These are phyloP conservation scores for Kregervanrija delftensis DNA, from an alignment of 805 yeast genomes.

Conservation along the genomic window DNA sequence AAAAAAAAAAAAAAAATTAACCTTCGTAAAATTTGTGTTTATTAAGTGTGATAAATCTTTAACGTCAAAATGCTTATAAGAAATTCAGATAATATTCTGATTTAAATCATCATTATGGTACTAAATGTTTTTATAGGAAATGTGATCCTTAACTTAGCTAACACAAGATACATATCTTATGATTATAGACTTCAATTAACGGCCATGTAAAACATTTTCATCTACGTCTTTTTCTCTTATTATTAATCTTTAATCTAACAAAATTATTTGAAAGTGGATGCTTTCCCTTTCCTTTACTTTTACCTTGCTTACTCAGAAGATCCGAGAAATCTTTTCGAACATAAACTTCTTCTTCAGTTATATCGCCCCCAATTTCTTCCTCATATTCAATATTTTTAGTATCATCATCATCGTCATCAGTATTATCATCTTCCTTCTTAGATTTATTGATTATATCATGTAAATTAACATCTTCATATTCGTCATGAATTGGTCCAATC, in stretches of 20 bases:
- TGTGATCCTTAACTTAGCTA: too few relatives aligned
- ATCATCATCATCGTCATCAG: conserved; percentile 9
- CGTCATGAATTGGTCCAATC: conserved; percentile 21
- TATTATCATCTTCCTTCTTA: conserved; percentile 16
- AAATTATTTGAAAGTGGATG: conserved; percentile 29
- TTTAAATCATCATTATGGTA: too few relatives aligned
- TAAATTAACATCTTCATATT: conserved; percentile 32
- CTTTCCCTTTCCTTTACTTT: conserved; percentile 17
- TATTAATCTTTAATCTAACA: conserved; percentile 28
- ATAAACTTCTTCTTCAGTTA: conserved; percentile 14
- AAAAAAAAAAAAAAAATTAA: background rate
- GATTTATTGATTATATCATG: conserved; percentile 33
- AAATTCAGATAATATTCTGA: too few relatives aligned
- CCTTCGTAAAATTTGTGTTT: too few relatives aligned
- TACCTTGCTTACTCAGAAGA: conserved; percentile 5
- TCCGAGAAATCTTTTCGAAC: conserved; percentile 14
- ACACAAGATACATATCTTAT: background rate
- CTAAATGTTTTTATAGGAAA: too few relatives aligned
- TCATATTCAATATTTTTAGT: conserved; percentile 11
- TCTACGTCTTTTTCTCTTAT: conserved; percentile 20
- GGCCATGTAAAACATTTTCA: conserved; percentile 1
- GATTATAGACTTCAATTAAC: background rate
- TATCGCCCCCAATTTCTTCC: conserved; percentile 10
- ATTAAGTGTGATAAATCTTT: too few relatives aligned
- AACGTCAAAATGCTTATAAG: too few relatives aligned